Evolutionary conservation across 352 stramenopile species (phyloP).

Genomic region (Globisporangium apiculatum): DNA sequence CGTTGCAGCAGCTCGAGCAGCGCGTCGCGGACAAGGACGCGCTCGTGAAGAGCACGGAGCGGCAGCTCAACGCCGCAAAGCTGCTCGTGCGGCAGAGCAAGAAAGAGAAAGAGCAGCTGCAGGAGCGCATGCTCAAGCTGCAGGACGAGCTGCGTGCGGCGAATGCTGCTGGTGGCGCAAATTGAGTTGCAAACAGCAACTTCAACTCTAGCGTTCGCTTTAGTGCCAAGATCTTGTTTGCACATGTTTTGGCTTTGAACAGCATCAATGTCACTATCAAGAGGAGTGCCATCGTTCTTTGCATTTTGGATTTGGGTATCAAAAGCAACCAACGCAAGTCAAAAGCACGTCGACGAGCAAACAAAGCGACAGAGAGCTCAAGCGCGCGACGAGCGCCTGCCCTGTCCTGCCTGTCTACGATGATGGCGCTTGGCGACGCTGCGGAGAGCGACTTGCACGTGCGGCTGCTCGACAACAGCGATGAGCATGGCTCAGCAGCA

Average conservation of each 20-base stretch:
- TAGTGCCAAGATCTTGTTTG: too few species aligned
- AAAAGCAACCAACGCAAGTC: too few species aligned
- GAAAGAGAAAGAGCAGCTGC: constrained; percentile 60
- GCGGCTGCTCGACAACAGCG: constrained; percentile 15
- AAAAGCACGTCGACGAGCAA: too few species aligned
- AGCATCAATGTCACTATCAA: too few species aligned
- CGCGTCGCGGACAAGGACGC: constrained; percentile 38
- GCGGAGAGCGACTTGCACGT: constrained; percentile 14
- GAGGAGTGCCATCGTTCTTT: too few species aligned
- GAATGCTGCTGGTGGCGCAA: background rate
- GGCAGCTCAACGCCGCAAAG: constrained; percentile 62
- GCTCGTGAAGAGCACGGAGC: constrained; percentile 41
- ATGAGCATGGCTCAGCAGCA: constrained; percentile 3
- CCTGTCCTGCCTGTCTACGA: background rate
- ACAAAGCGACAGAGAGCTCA: too few species aligned
- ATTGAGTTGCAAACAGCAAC: background rate
- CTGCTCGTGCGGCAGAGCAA: constrained; percentile 55
- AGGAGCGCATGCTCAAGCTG: constrained; percentile 35
- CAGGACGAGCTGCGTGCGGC: constrained; percentile 15
- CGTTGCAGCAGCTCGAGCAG: constrained; percentile 26
- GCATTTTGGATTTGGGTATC: too few species aligned
- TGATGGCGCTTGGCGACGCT: constrained; percentile 25
- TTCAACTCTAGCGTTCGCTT: too few species aligned
- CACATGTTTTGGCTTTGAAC: too few species aligned
- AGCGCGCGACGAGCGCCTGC: too few species aligned